A percentile compares a stretch with the other conserved stretches of the same genome.
Conservation (phyloP, 495 filamentous ascomycete genomes). For the Penicillium maclennaniae region DNA sequence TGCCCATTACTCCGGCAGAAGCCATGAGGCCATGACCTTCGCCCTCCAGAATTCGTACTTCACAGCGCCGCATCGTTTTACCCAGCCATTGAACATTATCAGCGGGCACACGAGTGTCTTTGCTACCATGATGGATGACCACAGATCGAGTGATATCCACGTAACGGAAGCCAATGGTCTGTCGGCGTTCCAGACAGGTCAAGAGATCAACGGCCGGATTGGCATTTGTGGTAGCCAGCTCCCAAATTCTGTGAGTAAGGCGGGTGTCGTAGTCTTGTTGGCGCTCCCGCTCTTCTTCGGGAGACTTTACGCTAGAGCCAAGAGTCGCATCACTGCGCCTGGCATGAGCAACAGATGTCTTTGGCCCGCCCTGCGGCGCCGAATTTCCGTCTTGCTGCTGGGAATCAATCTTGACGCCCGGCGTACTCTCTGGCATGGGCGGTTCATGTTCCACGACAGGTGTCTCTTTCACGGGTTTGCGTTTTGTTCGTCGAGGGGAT, state of each 20-base stretch:
- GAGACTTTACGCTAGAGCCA: slow-evolving; percentile 22
- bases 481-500: slow-evolving; percentile 59
- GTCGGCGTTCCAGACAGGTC: slow-evolving; percentile 85
- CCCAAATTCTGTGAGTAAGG: slow-evolving; percentile 90
- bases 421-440: slow-evolving; percentile 30
- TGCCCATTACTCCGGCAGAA: slow-evolving; percentile 86
- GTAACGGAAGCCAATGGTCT: slow-evolving; percentile 93
- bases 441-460: slow-evolving; percentile 18
- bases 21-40: slow-evolving; percentile 98
- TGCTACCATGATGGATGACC: slow-evolving; percentile 89
- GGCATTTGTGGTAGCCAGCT: slow-evolving; percentile 83
- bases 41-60: slow-evolving; percentile 84
- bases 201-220: slow-evolving; percentile 93
- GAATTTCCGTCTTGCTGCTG: slow-evolving; percentile 43
- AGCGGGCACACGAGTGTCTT: slow-evolving; percentile 86
- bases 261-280: slow-evolving; percentile 78
- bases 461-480: slow-evolving; percentile 50
- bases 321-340: slow-evolving; percentile 22
- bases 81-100: slow-evolving; percentile 95
- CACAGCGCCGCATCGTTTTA: slow-evolving; percentile 86
- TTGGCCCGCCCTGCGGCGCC: slow-evolving; percentile 15
- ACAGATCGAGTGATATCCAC: slow-evolving; percentile 89
- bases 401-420: slow-evolving; percentile 27
- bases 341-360: slow-evolving; percentile 16
- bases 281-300: slow-evolving; percentile 55